A percentile compares a stretch with the other conserved stretches of the same genome.
phyloP scores from a whole-genome alignment of 345 rosid species.

The Bruguiera sexangula region DNA sequence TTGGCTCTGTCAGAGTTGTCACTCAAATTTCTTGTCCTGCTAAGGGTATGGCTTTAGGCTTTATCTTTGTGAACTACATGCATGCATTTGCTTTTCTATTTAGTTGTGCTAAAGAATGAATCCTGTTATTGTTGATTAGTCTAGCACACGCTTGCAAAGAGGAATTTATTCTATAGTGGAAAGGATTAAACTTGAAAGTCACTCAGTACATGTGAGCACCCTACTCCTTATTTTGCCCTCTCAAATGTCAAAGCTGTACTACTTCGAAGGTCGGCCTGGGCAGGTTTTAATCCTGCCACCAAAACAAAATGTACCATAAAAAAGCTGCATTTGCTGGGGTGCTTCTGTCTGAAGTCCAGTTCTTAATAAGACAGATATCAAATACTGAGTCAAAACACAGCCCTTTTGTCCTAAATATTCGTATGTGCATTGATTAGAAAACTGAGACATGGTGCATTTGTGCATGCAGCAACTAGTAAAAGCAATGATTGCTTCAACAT shows the following conservation, averaged over 20 bases:
- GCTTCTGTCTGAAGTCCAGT: neutral
- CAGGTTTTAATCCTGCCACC: neutral
- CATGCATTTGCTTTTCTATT: neutral
- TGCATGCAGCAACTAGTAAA: neutral
- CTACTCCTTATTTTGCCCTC: neutral
- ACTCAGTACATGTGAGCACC: neutral
- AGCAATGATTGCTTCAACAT: neutral
- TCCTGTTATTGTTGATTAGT: neutral
- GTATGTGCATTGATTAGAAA: neutral
- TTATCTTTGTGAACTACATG: neutral
- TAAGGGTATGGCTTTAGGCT: conserved; percentile 45
- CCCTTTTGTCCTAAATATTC: neutral
- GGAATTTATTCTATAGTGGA: neutral
- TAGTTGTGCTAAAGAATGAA: neutral
- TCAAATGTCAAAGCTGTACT: neutral
- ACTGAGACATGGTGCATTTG: neutral
- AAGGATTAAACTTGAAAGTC: neutral
- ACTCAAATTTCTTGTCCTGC: conserved; percentile 70
- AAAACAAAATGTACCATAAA: too few species aligned
- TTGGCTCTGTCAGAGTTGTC: conserved; percentile 65
- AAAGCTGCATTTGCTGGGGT: neutral
- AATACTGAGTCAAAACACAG: too few species aligned
- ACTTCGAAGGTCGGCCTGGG: neutral
- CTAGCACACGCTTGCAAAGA: neutral
- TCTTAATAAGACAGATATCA: neutral